Evolutionary conservation across 352 stramenopile genomes (phyloP).

Genomic region (Phytopythium vexans): DNA sequence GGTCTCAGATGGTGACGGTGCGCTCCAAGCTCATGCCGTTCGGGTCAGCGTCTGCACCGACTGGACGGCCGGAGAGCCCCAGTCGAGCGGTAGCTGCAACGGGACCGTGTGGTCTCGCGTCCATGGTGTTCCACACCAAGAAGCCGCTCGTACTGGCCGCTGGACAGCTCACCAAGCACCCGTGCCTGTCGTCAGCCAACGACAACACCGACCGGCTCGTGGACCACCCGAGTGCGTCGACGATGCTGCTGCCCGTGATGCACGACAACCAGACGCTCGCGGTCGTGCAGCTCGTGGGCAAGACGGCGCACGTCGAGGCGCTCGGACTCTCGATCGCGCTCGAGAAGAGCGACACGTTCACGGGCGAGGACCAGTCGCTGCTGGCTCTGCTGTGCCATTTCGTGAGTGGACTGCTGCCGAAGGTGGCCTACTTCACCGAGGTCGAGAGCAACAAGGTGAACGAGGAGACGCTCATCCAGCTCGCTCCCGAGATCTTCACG

Average conservation of each 20-base stretch:
- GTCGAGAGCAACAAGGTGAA: constrained; percentile 82
- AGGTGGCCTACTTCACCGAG: constrained; percentile 74
- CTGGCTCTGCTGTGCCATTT: constrained; percentile 57
- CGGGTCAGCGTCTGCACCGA: neutral
- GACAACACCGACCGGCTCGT: constrained; percentile 68
- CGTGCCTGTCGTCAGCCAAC: constrained; percentile 44
- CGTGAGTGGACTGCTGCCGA: constrained; percentile 56
- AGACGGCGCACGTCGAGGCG: constrained; percentile 49
- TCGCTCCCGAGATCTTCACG: constrained; percentile 76
- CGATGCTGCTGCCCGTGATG: constrained; percentile 52
- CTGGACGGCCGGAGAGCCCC: neutral
- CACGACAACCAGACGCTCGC: constrained; percentile 31
- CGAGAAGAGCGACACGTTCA: constrained; percentile 61
- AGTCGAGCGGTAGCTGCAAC: neutral
- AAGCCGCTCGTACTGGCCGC: constrained; percentile 53
- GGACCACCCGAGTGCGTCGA: constrained; percentile 49
- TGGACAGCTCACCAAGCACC: constrained; percentile 38
- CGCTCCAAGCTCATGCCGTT: constrained; percentile 42
- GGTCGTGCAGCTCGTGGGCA: constrained; percentile 64
- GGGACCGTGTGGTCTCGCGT: constrained; percentile 49
- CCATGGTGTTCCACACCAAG: constrained; percentile 66
- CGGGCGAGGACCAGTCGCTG: constrained; percentile 48
- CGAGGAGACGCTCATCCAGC: constrained; percentile 70
- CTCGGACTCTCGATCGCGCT: constrained; percentile 61
- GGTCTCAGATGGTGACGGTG: constrained; percentile 25